A percentile compares a stretch with the other conserved stretches of the same genome.
These are phyloP conservation scores for Eustoma russellianum DNA, from an alignment of 257 asterid species.

Conservation along the genomic window DNA sequence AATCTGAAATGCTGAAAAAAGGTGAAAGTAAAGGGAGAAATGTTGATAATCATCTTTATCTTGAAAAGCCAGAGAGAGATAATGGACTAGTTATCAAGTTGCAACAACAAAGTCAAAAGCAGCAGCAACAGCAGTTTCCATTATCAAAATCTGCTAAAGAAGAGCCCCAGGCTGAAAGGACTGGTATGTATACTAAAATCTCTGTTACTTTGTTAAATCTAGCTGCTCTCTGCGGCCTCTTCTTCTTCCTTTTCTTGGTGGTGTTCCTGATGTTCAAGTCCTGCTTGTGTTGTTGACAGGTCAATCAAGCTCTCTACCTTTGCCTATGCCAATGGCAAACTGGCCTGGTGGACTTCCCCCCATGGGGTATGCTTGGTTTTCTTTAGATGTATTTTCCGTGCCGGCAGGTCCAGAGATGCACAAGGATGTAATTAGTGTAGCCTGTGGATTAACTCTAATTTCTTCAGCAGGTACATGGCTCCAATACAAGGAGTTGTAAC, in stretches of 20 bases:
- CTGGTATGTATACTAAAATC: slow-evolving; percentile 30
- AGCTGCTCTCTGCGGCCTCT: background rate
- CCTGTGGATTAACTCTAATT: slow-evolving; percentile 21
- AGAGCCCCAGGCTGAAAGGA: slow-evolving; percentile 41
- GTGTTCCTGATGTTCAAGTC: background rate
- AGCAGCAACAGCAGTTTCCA: slow-evolving; percentile 25
- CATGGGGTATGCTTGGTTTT: slow-evolving; percentile 57
- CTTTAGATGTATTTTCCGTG: slow-evolving; percentile 9
- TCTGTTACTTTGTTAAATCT: background rate
- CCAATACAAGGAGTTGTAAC: slow-evolving; percentile 85
- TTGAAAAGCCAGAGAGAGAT: slow-evolving; percentile 55
- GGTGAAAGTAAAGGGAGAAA: slow-evolving; percentile 31
- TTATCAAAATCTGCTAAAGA: slow-evolving; percentile 35
- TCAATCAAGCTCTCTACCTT: slow-evolving; percentile 47
- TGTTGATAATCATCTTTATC: slow-evolving; percentile 56
- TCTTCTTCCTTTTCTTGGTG: background rate
- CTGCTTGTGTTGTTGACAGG: slow-evolving; percentile 24
- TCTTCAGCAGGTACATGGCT: slow-evolving; percentile 62
- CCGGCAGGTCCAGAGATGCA: slow-evolving; percentile 12
- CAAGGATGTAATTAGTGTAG: slow-evolving; percentile 4
- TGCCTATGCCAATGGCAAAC: slow-evolving; percentile 64
- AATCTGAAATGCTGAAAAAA: slow-evolving; percentile 23
- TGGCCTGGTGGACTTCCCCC: slow-evolving; percentile 97
- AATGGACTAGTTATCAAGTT: slow-evolving; percentile 24
- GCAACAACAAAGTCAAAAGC: slow-evolving; percentile 28